Base-by-base conservation (phyloP, 2,329 filamentous ascomycete genomes). In the Coniochaeta pulveracea region DNA sequence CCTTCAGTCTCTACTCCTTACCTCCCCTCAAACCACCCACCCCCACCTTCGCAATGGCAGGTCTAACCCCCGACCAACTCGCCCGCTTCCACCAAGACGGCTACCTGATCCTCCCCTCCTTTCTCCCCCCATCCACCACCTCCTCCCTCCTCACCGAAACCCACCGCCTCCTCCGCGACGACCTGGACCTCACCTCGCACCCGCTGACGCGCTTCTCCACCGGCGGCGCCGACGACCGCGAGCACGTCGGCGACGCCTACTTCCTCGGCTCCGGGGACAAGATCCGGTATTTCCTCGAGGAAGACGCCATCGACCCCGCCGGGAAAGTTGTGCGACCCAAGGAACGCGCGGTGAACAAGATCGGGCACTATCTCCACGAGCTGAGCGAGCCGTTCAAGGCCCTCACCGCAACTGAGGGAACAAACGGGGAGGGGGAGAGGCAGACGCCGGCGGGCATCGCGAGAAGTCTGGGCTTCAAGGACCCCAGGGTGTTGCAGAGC, bases 241-340 rank as follows among this genome's bases (percentile, higher is more conserved):
- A 78, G 39, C 89, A 96, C 59, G 83, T 95, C 9, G 88, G 89
- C 40, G 91, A 96, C 61, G 76, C 82, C 51, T 98, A 98, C 68
- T 96, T 98, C 61, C 74, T 96, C 3, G 70, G 67, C 2, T 91
- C 82, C 3, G 86, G 85, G 40, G 84, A 96, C 65, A 89, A 95
- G 60, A 66, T 96, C 40, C 81, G 86, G 38, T 96, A 93, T 70
- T 96, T 96, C 70, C 93, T 96, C 57, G 89, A 96, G 58, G 85
- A 93, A 58, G 88, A 91, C 57, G 89, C 89, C 42, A 89, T 95
- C 55, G 66, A 79, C 47, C 44, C 62, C 8, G 52, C 56, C 0
- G 80, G 83, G 24, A 58, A 62, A 2, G 72, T 96, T 4, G 63
- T 61, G 9, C 86, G 88, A 46, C 84, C 88, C 24, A 93, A 93